Evolutionary conservation across 768 basidiomycete species (phyloP).

Genomic region (Psilocybe subaeruginosa): DNA sequence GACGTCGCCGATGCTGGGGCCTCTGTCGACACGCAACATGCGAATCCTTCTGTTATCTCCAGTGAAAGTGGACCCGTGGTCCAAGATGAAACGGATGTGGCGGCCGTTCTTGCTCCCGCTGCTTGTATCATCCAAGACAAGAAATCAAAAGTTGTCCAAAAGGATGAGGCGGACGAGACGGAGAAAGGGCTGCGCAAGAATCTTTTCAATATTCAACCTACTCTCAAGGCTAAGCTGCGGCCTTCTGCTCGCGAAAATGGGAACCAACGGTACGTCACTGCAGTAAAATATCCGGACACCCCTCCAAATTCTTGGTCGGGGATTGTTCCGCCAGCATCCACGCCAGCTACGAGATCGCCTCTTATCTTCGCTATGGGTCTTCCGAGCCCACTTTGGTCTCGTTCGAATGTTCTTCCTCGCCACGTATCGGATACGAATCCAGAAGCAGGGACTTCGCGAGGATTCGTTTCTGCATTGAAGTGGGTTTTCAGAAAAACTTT

Average conservation of each 20-base stretch:
- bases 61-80: background rate
- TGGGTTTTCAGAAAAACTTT: slow-evolving; percentile 17
- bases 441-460: background rate
- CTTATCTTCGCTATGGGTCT: slow-evolving; percentile 10
- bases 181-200: background rate
- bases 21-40: background rate
- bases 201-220: background rate
- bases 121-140: slow-evolving; percentile 10
- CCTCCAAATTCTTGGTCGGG: slow-evolving; percentile 10
- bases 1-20: background rate
- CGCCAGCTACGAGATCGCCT: slow-evolving; percentile 12
- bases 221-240: background rate
- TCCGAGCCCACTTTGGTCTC: slow-evolving; percentile 11
- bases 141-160: background rate
- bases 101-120: slow-evolving; percentile 9
- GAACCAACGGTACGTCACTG: background rate
- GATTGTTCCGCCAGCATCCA: slow-evolving; percentile 13
- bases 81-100: background rate
- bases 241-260: background rate
- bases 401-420: slow-evolving; percentile 6
- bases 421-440: slow-evolving; percentile 9
- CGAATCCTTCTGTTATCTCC: background rate
- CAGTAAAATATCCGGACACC: slow-evolving; percentile 9
- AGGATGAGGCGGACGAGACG: slow-evolving; percentile 1
- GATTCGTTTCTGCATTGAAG: slow-evolving; percentile 15